Evolutionary conservation across 164 flowering plant genomes (phyloP).

Genomic region (Liriodendron chinense): DNA sequence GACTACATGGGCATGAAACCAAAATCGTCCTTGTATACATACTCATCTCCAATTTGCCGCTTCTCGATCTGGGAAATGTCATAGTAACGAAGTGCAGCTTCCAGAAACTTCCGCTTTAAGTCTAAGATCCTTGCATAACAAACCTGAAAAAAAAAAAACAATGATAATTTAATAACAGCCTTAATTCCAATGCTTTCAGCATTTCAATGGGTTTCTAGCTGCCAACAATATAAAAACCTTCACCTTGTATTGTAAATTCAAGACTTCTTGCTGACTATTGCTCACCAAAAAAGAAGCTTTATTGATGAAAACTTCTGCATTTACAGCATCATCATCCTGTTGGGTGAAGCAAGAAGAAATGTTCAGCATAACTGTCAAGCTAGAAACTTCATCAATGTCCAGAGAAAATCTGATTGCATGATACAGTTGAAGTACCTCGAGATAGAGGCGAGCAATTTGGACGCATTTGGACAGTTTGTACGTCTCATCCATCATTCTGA

Average conservation of each 20-base stretch:
- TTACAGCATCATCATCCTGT: constrained; percentile 98
- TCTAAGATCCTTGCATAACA: constrained; percentile 96
- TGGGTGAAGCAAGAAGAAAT: constrained; percentile 18
- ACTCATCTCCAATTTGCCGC: constrained; percentile 96
- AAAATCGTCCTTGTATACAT: constrained; percentile 28
- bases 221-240: background rate
- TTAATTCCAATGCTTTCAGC: background rate
- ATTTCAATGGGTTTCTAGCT: background rate
- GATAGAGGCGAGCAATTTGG: constrained; percentile 94
- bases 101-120: constrained; percentile 90
- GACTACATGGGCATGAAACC: background rate
- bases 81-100: constrained; percentile 98
- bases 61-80: constrained; percentile 94
- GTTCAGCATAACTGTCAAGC: background rate
- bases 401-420: background rate
- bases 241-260: constrained; percentile 94
- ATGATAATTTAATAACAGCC: background rate
- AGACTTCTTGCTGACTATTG: constrained; percentile 85
- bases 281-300: constrained; percentile 95
- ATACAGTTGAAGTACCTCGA: constrained; percentile 59
- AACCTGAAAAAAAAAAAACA: constrained; percentile 41
- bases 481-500: constrained; percentile 83
- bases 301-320: constrained; percentile 94
- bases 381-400: background rate
- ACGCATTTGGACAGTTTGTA: constrained; percentile 92